Evolutionary conservation across 169 alveolate genomes (phyloP), one percentile per base, ranked within the genome.

Genomic region (Plasmodium knowlesi): DNA sequence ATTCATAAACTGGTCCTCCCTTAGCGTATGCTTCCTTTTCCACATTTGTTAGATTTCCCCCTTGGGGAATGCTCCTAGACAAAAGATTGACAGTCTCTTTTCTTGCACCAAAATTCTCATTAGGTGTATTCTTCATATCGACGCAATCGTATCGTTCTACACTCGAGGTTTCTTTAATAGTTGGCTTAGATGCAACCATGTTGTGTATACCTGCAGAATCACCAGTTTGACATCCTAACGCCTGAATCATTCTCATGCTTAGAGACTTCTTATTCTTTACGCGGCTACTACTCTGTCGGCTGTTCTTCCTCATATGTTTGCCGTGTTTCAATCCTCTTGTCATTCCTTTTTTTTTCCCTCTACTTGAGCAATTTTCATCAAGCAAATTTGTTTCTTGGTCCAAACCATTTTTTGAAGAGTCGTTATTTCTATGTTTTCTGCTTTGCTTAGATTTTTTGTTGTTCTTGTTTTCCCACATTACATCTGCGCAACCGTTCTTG

Each of bases 381-480:
- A 82, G 25, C 57, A 46, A 28, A 28, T 50, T 84, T 14, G 3
- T n/a, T 4, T 46, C 84, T 28, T 84, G 12, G 19, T 73, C 67
- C 80, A 39, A 19, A 84, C 78, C 28, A 73, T 39, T 61, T 12
- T 84, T 84, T 73, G 39, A 16, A 3, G 61, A 73, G 39, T 84
- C 78, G 22, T 50, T 73, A n/a, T 72, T 84, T 84, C 34, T 46
- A 25, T 43, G 57, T 73, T 25, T 32, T 19, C 80, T 34, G 32
- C 78, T 84, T 50, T 84, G 74, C 61, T 84, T 84, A 14, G 5
- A 5, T 43, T 74, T 84, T 22, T 73, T 73, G 37, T 30, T 34
- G 78, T 84, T 22, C 74, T 50, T 72, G 10, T 74, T 74, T 73
- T 12, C 78, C 19, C 39, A 30, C 39, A 53, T 41, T 72, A 12